A percentile compares a stretch with the other conserved stretches of the same genome.
phyloP scores from a whole-genome alignment of 805 yeast genomes.

The Lipomyces lipofer region DNA sequence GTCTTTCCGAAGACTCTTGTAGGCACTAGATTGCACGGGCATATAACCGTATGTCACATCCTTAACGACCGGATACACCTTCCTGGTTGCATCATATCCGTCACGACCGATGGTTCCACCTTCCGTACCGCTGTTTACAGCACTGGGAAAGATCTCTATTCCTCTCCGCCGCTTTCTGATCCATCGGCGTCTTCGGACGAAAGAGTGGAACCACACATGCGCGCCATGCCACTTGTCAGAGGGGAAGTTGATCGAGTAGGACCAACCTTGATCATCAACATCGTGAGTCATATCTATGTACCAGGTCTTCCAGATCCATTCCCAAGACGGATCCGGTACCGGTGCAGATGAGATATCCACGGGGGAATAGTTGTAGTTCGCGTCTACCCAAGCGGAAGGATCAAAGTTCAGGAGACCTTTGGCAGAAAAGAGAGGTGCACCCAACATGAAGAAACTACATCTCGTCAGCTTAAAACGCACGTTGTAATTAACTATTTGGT shows the following conservation, averaged over 20 bases:
- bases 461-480: not conserved
- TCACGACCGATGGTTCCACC: not conserved
- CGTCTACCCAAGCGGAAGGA: slow-evolving; percentile 42
- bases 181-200: slow-evolving; percentile 71
- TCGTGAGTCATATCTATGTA: slow-evolving; percentile 67
- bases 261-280: slow-evolving; percentile 86
- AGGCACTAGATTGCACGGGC: slow-evolving; percentile 13
- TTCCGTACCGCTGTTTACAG: not conserved
- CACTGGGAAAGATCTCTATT: not conserved
- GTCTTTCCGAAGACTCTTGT: not conserved
- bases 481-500: no score
- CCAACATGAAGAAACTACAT: slow-evolving; percentile 38
- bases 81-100: not conserved
- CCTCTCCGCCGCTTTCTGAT: slow-evolving; percentile 41
- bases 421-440: slow-evolving; percentile 42
- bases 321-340: slow-evolving; percentile 62
- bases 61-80: slow-evolving; percentile 12
- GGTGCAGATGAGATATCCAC: slow-evolving; percentile 39
- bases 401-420: slow-evolving; percentile 42
- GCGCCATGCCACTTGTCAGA: slow-evolving; percentile 61
- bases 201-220: slow-evolving; percentile 55
- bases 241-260: slow-evolving; percentile 56
- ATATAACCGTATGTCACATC: slow-evolving; percentile 16
- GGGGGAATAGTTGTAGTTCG: slow-evolving; percentile 37
- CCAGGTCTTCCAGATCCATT: slow-evolving; percentile 72